phyloP scores from a whole-genome alignment of 805 yeast genomes.

The Wickerhamomyces chaumierensis region DNA sequence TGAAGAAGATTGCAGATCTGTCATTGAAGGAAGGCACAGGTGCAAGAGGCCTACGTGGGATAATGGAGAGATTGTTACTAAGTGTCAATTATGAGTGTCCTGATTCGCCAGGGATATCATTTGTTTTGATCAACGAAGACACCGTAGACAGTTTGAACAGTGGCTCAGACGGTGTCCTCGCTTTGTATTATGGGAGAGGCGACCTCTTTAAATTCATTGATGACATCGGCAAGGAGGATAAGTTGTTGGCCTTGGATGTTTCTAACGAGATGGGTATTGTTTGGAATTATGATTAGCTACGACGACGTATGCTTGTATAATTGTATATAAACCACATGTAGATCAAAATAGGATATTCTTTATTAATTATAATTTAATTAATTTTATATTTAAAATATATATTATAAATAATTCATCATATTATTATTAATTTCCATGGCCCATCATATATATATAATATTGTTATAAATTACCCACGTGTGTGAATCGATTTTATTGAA shows the following conservation, averaged over 20 bases:
- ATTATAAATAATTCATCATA: too few species aligned
- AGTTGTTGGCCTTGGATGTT: slow-evolving; percentile 4
- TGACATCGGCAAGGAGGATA: slow-evolving; percentile 32
- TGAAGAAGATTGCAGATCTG: slow-evolving; percentile 33
- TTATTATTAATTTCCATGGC: too few species aligned
- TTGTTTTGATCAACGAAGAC: slow-evolving; percentile 34
- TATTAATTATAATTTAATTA: too few species aligned
- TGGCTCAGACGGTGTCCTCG: slow-evolving; percentile 22
- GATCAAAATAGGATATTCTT: too few species aligned
- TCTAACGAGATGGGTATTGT: neutral
- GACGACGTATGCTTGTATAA: too few species aligned
- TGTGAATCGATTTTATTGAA: too few species aligned
- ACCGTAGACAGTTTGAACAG: slow-evolving; percentile 28
- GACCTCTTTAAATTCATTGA: slow-evolving; percentile 29
- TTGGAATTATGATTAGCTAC: neutral
- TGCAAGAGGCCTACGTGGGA: slow-evolving; percentile 47
- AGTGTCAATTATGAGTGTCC: slow-evolving; percentile 50
- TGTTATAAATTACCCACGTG: too few species aligned
- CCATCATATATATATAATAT: too few species aligned
- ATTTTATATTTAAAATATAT: too few species aligned
- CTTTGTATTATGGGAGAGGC: slow-evolving; percentile 34
- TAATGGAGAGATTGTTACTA: slow-evolving; percentile 39
- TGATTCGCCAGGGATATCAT: slow-evolving; percentile 40
- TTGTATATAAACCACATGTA: too few species aligned
- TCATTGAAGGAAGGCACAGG: slow-evolving; percentile 47